Evolutionary conservation across 345 rosid species (phyloP), one percentile per base, ranked within the genome.

Genomic region (Hypericum perforatum): DNA sequence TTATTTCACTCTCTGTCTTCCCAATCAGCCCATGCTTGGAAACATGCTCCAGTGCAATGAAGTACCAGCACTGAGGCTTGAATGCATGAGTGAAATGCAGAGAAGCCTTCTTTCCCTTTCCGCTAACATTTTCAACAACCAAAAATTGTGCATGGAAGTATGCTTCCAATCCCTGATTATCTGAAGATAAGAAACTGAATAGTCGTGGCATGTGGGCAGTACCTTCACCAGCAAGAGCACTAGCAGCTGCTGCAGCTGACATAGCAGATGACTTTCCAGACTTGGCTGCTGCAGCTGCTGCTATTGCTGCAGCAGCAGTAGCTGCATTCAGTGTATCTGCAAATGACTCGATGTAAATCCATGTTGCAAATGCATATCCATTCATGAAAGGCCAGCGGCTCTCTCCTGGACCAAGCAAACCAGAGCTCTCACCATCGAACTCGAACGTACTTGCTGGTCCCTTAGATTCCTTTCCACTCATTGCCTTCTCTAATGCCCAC

Each of bases 171-270:
- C 99, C 99, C 68, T 89, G 99, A 74, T 77, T 89, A 78, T 92
- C 99, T 63, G 91, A 86, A 43, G 98, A 80, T 57, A 92, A 76
- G 75, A 92, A 92, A 78, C 99, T 89, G 69, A 92, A 92, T 62
- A 92, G 63, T 59, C 99, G 84, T 54, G 98, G 98, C 98, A 92
- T 92, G 65, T 92, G 97, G 22, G 87, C 85, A 13, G 94, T 85
- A 60, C 98, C 97, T 80, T 92, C 98, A 47, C 98, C 98, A 65
- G 97, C 98, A 46, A 92, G 94, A 15, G 97, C 95, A 84, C 95
- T 88, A 39, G 98, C 98, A 68, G 98, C 98, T 47, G 97, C 97
- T 65, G 98, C 97, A 71, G 97, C 97, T 43, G 97, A 92, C 97
- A 92, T 85, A 36, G 98, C 94, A 53, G 97, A 92, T 66, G 97